Conservation (phyloP, 1,284 basidiomycete genomes). For the Microbotryum saponariae region DNA sequence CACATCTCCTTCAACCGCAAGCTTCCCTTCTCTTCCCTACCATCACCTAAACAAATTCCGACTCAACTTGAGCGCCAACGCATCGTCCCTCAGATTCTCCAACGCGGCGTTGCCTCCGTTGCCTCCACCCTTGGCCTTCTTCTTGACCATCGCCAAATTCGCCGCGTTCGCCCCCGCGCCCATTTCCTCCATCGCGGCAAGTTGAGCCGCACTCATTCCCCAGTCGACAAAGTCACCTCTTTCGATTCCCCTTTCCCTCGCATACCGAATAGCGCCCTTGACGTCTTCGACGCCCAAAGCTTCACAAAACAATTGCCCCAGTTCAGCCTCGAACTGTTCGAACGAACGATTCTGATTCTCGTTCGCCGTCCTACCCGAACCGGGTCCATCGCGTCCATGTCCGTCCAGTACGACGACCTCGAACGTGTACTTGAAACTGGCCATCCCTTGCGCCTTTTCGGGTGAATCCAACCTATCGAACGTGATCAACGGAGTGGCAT, state of each 20-base stretch:
- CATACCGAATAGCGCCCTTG: constrained; percentile 13
- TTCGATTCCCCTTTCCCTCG: constrained; percentile 5
- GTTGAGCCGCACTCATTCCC: background rate
- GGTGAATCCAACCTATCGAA: constrained; percentile 26
- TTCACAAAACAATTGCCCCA: constrained; percentile 18
- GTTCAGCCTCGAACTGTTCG: constrained; percentile 11
- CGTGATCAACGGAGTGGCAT: constrained; percentile 6
- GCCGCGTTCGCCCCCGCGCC: constrained; percentile 1
- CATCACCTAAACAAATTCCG: constrained; percentile 21
- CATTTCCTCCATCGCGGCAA: background rate
- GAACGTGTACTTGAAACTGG: constrained; percentile 16
- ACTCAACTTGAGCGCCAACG: constrained; percentile 20
- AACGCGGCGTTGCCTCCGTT: constrained; percentile 8
- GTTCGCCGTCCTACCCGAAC: background rate
- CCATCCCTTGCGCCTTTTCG: constrained; percentile 25
- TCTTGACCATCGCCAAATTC: constrained; percentile 2
- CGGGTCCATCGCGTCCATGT: constrained; percentile 1
- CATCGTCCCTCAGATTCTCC: constrained; percentile 23
- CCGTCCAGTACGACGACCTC: constrained; percentile 28
- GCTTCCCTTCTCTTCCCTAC: background rate
- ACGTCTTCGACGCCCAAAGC: constrained; percentile 26
- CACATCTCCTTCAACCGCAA: background rate
- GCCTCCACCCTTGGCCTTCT: background rate
- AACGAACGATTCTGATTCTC: constrained; percentile 5
- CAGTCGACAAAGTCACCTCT: background rate